Percentiles rank a stretch among this genome's conserved stretches.
Evolutionary conservation across 2,329 filamentous ascomycete genomes (phyloP).

Genomic region (Davidsoniella eucalypti): DNA sequence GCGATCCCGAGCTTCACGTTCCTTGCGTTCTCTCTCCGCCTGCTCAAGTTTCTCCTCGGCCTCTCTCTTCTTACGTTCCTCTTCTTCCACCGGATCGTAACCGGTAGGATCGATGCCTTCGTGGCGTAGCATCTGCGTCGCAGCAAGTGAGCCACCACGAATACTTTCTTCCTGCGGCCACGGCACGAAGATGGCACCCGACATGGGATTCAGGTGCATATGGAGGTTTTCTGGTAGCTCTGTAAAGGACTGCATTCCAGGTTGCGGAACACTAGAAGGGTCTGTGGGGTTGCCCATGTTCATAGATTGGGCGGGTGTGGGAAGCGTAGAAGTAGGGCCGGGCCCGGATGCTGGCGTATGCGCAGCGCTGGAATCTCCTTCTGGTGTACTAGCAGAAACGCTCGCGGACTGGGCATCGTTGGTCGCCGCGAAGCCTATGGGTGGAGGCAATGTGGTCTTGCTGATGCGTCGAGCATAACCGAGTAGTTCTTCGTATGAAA

Average conservation of each 20-base stretch:
- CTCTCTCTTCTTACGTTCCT: slow-evolving; percentile 32
- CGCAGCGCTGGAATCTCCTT: slow-evolving; percentile 19
- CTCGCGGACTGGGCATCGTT: slow-evolving; percentile 16
- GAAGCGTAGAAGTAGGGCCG: background rate
- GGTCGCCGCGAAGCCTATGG: slow-evolving; percentile 23
- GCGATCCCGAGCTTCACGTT: slow-evolving; percentile 30
- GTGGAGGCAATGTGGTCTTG: slow-evolving; percentile 55
- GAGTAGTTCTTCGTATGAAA: slow-evolving; percentile 59
- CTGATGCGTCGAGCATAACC: slow-evolving; percentile 65
- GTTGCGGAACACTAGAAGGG: slow-evolving; percentile 18
- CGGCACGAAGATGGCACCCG: slow-evolving; percentile 49
- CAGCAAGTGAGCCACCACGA: slow-evolving; percentile 48
- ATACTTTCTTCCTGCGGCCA: slow-evolving; percentile 63
- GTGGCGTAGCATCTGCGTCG: slow-evolving; percentile 44
- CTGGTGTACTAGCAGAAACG: slow-evolving; percentile 19
- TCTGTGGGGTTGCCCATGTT: slow-evolving; percentile 13
- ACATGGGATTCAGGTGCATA: slow-evolving; percentile 37
- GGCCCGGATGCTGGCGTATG: slow-evolving; percentile 15
- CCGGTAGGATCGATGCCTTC: slow-evolving; percentile 43
- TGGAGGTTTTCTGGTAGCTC: slow-evolving; percentile 32
- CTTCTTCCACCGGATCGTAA: slow-evolving; percentile 40
- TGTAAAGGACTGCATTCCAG: slow-evolving; percentile 21
- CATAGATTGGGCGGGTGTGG: slow-evolving; percentile 16
- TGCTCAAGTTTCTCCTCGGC: slow-evolving; percentile 31
- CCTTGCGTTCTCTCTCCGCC: slow-evolving; percentile 30